These are phyloP conservation scores for Botrytis sinoallii DNA, from an alignment of 2,329 filamentous ascomycete genomes.

Conservation along the genomic window DNA sequence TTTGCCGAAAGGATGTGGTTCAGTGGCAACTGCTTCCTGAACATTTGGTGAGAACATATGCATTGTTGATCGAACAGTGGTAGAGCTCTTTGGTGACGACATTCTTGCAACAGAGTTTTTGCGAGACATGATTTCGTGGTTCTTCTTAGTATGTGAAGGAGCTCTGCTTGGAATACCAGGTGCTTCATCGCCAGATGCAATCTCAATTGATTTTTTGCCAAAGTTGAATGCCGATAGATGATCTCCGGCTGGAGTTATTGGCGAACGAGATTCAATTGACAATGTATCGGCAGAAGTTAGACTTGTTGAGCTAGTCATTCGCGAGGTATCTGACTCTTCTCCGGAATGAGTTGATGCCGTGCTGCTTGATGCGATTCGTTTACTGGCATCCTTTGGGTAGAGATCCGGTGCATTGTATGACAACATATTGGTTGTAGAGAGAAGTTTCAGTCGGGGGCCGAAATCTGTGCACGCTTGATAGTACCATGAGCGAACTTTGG, in stretches of 20 bases:
- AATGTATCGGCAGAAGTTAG: conserved; percentile 46
- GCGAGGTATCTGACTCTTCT: conserved; percentile 68
- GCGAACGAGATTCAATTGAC: conserved; percentile 42
- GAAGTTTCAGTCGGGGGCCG: conserved; percentile 77
- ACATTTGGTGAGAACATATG: conserved; percentile 35
- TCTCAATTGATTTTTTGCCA: conserved; percentile 40
- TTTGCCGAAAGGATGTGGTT: conserved; percentile 75
- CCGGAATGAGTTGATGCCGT: conserved; percentile 44
- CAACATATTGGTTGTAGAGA: conserved; percentile 95
- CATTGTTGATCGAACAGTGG: conserved; percentile 53
- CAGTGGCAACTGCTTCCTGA: conserved; percentile 34
- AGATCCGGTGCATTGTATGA: conserved; percentile 93
- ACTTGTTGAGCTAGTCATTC: conserved; percentile 42
- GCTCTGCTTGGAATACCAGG: conserved; percentile 75
- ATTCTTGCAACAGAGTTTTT: conserved; percentile 61
- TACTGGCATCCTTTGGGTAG: conserved; percentile 35
- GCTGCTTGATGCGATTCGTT: conserved; percentile 17
- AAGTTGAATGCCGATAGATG: conserved; percentile 64
- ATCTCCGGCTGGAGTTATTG: conserved; percentile 51
- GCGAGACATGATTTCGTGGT: conserved; percentile 71
- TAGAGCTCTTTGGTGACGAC: conserved; percentile 58
- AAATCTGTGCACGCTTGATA: conserved; percentile 65
- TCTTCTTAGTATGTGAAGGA: conserved; percentile 84
- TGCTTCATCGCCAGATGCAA: conserved; percentile 42
- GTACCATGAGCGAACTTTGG: conserved; percentile 33